Percentiles rank a stretch among this genome's conserved stretches.
Evolutionary conservation across 129 eudicot species (phyloP).

Genomic region (Flaveria linearis): DNA sequence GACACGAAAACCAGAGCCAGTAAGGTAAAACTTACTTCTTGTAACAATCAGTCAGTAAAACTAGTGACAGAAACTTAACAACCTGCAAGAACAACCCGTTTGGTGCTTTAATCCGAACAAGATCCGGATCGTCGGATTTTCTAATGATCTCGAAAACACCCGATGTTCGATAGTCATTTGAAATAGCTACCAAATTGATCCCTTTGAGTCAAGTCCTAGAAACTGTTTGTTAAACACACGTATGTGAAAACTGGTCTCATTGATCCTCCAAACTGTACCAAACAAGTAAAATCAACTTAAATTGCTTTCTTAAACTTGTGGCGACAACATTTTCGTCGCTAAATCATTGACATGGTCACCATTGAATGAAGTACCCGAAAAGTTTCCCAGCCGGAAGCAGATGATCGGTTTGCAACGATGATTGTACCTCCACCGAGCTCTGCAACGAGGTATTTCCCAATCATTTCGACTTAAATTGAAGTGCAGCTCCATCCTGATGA

Average conservation of each 20-base stretch:
- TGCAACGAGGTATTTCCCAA: constrained; percentile 59
- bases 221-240: constrained; percentile 64
- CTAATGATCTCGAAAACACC: constrained; percentile 55
- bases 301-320: neutral
- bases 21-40: neutral
- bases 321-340: neutral
- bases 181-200: constrained; percentile 32
- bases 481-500: constrained; percentile 63
- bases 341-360: neutral
- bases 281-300: neutral
- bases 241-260: constrained; percentile 47
- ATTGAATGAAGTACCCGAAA: constrained; percentile 43
- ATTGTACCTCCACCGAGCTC: constrained; percentile 74
- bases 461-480: constrained; percentile 63
- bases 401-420: constrained; percentile 60
- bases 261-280: constrained; percentile 68
- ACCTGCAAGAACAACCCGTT: constrained; percentile 75
- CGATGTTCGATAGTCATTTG: constrained; percentile 38
- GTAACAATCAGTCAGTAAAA: neutral
- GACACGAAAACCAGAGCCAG: neutral
- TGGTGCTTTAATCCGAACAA: constrained; percentile 57
- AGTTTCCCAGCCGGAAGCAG: constrained; percentile 84
- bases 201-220: constrained; percentile 44
- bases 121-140: constrained; percentile 40
- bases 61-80: neutral